phyloP scores from a whole-genome alignment of 805 yeast genomes.

The Saccharomycopsis lassenensis region DNA sequence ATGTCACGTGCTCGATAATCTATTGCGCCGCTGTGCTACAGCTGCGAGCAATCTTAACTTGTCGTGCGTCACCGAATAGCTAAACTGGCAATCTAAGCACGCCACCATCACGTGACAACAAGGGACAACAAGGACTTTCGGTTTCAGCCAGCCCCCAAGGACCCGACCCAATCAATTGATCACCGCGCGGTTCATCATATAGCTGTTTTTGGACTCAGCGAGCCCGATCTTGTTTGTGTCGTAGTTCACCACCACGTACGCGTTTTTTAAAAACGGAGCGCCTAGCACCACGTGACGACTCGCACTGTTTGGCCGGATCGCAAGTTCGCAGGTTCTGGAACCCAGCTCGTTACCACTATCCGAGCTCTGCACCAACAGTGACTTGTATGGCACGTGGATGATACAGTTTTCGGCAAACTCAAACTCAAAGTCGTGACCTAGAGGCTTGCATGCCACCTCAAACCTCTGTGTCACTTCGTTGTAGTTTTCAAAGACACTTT shows the following conservation, averaged over 20 bases:
- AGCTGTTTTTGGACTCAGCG: conserved; percentile 20
- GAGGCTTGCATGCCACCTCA: conserved; percentile 2
- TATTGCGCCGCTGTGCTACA: too few relatives aligned
- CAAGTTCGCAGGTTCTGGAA: conserved; percentile 2
- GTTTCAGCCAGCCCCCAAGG: too few relatives aligned
- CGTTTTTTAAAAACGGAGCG: conserved; percentile 24
- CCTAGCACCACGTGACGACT: conserved; percentile 24
- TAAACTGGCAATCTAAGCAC: too few relatives aligned
- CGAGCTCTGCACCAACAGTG: neutral
- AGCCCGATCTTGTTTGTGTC: conserved; percentile 29
- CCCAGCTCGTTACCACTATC: conserved; percentile 1
- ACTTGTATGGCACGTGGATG: neutral
- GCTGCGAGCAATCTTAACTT: too few relatives aligned
- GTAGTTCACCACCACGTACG: conserved; percentile 32
- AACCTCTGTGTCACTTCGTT: neutral
- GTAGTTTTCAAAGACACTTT: neutral
- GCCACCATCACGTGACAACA: too few relatives aligned
- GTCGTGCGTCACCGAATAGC: too few relatives aligned
- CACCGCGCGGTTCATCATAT: neutral
- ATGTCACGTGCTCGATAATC: too few relatives aligned
- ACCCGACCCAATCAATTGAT: too few relatives aligned
- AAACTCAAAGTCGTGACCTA: conserved; percentile 2
- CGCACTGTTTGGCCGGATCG: neutral
- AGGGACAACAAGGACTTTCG: too few relatives aligned
- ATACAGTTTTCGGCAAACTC: neutral